phyloP scores from a whole-genome alignment of 371 early-diverging fungal genomes.

The Rhizopus arrhizus region DNA sequence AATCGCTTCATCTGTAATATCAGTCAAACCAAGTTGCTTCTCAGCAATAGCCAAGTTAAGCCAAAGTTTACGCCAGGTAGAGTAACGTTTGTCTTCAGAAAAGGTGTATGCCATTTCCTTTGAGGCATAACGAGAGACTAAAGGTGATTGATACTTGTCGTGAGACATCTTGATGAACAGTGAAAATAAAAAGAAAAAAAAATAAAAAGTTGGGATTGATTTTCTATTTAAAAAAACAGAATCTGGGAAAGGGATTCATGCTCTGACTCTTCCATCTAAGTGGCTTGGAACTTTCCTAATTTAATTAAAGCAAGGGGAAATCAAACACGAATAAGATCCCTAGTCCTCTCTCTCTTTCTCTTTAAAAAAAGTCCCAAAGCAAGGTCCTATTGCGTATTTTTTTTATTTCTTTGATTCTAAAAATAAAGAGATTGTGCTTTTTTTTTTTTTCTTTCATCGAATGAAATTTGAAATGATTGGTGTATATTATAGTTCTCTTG shows the following conservation, averaged over 20 bases:
- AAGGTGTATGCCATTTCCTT: conserved; percentile 97
- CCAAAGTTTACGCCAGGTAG: conserved; percentile 96
- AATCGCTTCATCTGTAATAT: conserved; percentile 87
- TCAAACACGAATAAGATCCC: too few relatives aligned
- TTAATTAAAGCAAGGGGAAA: too few relatives aligned
- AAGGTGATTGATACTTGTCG: conserved; percentile 86
- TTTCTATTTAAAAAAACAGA: neutral
- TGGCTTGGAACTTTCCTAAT: conserved; percentile 3
- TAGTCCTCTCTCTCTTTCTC: too few relatives aligned
- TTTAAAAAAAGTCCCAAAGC: too few relatives aligned
- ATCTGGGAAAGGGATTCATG: neutral
- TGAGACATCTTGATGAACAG: conserved; percentile 36
- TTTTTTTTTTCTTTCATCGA: too few relatives aligned
- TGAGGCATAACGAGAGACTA: conserved; percentile 96
- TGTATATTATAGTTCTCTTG: too few relatives aligned
- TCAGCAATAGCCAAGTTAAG: conserved; percentile 91
- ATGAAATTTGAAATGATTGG: too few relatives aligned
- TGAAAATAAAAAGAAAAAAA: neutral
- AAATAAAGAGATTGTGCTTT: too few relatives aligned
- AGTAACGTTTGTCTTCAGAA: conserved; percentile 90
- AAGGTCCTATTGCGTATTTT: too few relatives aligned
- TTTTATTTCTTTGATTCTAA: too few relatives aligned
- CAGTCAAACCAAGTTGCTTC: conserved; percentile 84
- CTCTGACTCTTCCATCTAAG: conserved; percentile 19
- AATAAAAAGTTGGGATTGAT: conserved; percentile 7